Evolutionary conservation across 2,329 filamentous ascomycete genomes (phyloP), one percentile per base, ranked within the genome.

Genomic region (Annulohypoxylon truncatum): DNA sequence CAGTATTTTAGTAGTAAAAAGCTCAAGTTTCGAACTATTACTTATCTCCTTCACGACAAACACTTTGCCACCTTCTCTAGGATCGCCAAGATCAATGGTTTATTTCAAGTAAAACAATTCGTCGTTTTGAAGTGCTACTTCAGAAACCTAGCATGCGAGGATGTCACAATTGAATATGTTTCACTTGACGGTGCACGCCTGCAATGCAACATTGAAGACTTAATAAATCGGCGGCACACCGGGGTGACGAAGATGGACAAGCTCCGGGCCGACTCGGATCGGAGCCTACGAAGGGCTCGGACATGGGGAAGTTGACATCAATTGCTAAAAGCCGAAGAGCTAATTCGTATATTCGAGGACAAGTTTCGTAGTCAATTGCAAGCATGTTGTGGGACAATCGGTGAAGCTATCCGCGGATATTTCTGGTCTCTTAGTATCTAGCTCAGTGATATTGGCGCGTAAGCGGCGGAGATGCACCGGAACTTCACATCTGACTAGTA

Each of bases 241-340:
- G 47, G 38, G 38, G 46, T 13, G 38, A 31, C 15, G 13, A 48
- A 33, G 51, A 28, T 50, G 29, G 42, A 29, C 42, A 31, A 65
- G 44, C 44, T 35, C 56, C 56, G 28, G 35, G 51, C 56, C 51
- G 51, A 56, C 31, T 56, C 31, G 38, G 52, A 61, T 57, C 51
- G 62, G 56, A 61, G 48, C 28, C n/a, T 59, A 52, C 7, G 35
- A 46, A 24, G 24, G 44, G 18, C 35, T 65, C 62, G 56, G 56
- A 65, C 31, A 56, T 61, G 24, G 8, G 52, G 52, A 44, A 53
- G 44, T 18, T 57, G 22, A 31, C 20, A 20, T 15, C 28, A 40
- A 58, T 42, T 28, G 20, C 15, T 47, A 35, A 58, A 52, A 15
- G 51, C 56, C 46, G 56, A 60, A 52, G 26, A 40, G 40, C 28